Percentiles rank a stretch among this genome's conserved stretches.
Conservation (phyloP, 345 rosid genomes). For the Hibiscus mutabilis region DNA sequence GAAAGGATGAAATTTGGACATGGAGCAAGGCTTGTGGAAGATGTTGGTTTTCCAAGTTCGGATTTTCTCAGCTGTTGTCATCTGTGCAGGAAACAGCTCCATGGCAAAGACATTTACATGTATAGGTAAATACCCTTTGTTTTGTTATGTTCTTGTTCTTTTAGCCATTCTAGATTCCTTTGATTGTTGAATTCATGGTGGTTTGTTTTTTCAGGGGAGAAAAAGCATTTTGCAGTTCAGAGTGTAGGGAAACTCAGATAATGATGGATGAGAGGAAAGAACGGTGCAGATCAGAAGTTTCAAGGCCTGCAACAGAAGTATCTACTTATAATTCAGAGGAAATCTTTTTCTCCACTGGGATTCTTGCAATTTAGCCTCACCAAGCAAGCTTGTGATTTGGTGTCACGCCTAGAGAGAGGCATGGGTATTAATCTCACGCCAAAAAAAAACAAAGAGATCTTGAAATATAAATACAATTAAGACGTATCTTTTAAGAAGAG, state of each 20-base stretch:
- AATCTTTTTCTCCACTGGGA: conserved; percentile 62
- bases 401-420: too few relatives aligned
- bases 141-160: not conserved
- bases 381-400: not conserved
- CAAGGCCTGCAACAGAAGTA: conserved; percentile 28
- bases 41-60: conserved; percentile 32
- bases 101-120: conserved; percentile 70
- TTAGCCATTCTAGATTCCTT: not conserved
- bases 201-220: conserved; percentile 51
- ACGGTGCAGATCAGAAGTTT: conserved; percentile 40
- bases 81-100: conserved; percentile 63
- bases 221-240: conserved; percentile 72
- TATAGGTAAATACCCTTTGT: conserved; percentile 56
- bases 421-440: too few relatives aligned
- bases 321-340: conserved; percentile 37
- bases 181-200: not conserved
- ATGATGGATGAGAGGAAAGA: conserved; percentile 52
- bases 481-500: too few relatives aligned
- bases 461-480: too few relatives aligned
- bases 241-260: conserved; percentile 69
- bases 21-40: conserved; percentile 15
- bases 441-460: too few relatives aligned
- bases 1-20: not conserved
- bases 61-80: conserved; percentile 59
- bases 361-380: conserved; percentile 55